phyloP scores from a whole-genome alignment of 441 rosid genomes.

The Metrosideros polymorpha region DNA sequence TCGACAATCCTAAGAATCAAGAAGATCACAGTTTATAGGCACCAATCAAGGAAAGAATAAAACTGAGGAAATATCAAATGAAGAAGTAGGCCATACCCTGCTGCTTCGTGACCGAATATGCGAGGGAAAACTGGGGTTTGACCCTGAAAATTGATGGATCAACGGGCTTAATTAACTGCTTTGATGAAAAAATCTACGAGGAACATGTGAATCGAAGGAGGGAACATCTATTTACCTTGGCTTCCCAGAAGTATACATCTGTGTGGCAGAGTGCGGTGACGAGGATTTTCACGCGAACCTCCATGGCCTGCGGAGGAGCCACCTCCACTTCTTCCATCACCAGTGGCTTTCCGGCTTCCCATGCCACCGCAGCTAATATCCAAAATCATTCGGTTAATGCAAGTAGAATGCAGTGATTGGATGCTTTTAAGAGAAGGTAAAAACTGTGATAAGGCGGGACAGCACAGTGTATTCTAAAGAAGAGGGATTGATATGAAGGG shows the following conservation, averaged over 20 bases:
- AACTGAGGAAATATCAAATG: background rate
- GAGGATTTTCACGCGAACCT: background rate
- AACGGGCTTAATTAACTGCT: background rate
- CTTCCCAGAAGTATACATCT: constrained; percentile 7
- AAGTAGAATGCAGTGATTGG: background rate
- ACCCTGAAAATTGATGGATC: background rate
- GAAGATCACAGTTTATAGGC: background rate
- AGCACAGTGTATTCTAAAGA: background rate
- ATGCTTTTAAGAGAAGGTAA: background rate
- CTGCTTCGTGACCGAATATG: constrained; percentile 10
- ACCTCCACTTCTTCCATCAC: constrained; percentile 8
- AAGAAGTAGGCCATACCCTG: background rate
- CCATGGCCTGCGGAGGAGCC: constrained; percentile 11
- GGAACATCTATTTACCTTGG: background rate
- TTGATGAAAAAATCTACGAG: background rate
- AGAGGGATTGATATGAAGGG: background rate
- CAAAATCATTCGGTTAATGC: background rate
- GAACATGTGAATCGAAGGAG: background rate
- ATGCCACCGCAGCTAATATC: constrained; percentile 4
- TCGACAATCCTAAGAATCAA: constrained; percentile 1
- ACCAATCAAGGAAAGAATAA: background rate
- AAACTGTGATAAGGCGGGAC: background rate
- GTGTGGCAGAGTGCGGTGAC: constrained; percentile 5
- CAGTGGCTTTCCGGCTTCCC: constrained; percentile 10
- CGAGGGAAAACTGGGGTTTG: constrained; percentile 10